These are phyloP conservation scores for Sphaceloma murrayae DNA, from an alignment of 2,329 filamentous ascomycete genomes.

Conservation along the genomic window DNA sequence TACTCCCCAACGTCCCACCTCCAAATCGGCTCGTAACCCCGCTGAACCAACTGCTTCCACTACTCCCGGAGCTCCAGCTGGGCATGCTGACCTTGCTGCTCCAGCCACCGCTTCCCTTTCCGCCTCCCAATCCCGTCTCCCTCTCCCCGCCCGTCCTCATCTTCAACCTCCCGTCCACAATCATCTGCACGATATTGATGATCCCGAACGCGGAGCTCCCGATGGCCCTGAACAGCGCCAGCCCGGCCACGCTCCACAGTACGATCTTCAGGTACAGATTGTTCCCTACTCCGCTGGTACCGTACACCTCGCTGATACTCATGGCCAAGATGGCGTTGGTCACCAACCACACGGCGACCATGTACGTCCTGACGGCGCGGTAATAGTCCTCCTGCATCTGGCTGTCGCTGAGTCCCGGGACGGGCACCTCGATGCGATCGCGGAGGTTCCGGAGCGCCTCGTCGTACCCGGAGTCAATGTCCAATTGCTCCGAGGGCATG, in stretches of 20 bases:
- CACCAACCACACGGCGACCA: slow-evolving; percentile 92
- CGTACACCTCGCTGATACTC: slow-evolving; percentile 81
- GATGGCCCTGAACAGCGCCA: slow-evolving; percentile 81
- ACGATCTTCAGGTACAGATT: slow-evolving; percentile 93
- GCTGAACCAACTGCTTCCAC: slow-evolving; percentile 27
- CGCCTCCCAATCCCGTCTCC: slow-evolving; percentile 26
- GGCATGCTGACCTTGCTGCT: slow-evolving; percentile 32
- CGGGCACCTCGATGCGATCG: slow-evolving; percentile 75
- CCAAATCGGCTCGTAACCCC: slow-evolving; percentile 28
- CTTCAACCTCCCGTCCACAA: slow-evolving; percentile 78
- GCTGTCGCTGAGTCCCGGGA: slow-evolving; percentile 52
- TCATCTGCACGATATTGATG: slow-evolving; percentile 71
- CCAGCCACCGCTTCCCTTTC: slow-evolving; percentile 28
- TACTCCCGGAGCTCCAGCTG: slow-evolving; percentile 29
- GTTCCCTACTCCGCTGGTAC: slow-evolving; percentile 56
- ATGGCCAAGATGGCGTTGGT: slow-evolving; percentile 88
- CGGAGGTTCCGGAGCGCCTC: slow-evolving; percentile 92
- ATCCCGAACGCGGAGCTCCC: slow-evolving; percentile 73
- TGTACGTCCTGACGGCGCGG: slow-evolving; percentile 91
- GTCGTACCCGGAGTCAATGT: slow-evolving; percentile 96
- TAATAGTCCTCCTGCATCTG: slow-evolving; percentile 99
- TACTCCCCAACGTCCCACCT: slow-evolving; percentile 7
- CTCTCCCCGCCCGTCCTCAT: slow-evolving; percentile 28
- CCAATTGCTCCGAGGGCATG: slow-evolving; percentile 95
- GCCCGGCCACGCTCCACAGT: slow-evolving; percentile 76